Evolutionary conservation across 805 yeast genomes (phyloP).

Genomic region (Zygotorulaspora chibaensis): DNA sequence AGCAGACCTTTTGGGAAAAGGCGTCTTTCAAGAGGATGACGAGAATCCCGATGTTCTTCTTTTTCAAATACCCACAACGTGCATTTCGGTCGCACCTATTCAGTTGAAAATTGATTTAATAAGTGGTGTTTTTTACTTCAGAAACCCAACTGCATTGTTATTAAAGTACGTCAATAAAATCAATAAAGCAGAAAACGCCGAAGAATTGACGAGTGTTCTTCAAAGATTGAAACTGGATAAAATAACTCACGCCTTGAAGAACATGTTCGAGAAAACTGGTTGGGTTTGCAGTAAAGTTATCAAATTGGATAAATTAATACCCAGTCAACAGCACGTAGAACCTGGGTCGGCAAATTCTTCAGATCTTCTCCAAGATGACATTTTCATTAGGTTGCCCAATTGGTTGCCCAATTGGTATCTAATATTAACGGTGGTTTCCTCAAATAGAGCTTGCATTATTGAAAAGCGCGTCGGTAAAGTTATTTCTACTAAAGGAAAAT

Average conservation of each 20-base stretch:
- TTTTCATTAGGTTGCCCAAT: slow-evolving; percentile 31
- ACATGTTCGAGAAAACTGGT: slow-evolving; percentile 37
- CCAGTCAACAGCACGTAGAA: slow-evolving; percentile 14
- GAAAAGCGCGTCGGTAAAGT: slow-evolving; percentile 35
- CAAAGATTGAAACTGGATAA: slow-evolving; percentile 33
- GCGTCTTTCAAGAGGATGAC: slow-evolving; percentile 32
- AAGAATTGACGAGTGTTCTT: slow-evolving; percentile 26
- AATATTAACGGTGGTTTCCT: slow-evolving; percentile 32
- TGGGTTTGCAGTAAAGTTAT: slow-evolving; percentile 33
- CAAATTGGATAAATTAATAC: slow-evolving; percentile 22
- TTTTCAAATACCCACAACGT: slow-evolving; percentile 34
- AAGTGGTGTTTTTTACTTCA: slow-evolving; percentile 33
- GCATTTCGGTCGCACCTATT: slow-evolving; percentile 30
- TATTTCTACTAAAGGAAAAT: slow-evolving; percentile 29
- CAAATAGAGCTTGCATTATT: slow-evolving; percentile 31
- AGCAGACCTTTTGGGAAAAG: slow-evolving; percentile 28
- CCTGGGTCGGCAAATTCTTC: background rate
- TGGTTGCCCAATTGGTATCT: slow-evolving; percentile 38
- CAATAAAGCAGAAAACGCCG: slow-evolving; percentile 27
- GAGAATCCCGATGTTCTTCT: slow-evolving; percentile 29
- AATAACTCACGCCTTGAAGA: slow-evolving; percentile 27
- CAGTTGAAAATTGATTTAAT: slow-evolving; percentile 33
- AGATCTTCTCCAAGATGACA: slow-evolving; percentile 25
- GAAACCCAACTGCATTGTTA: slow-evolving; percentile 31
- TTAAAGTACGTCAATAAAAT: slow-evolving; percentile 27